Conservation (phyloP, 1,284 basidiomycete species). For the Rhodotorula sp. region DNA sequence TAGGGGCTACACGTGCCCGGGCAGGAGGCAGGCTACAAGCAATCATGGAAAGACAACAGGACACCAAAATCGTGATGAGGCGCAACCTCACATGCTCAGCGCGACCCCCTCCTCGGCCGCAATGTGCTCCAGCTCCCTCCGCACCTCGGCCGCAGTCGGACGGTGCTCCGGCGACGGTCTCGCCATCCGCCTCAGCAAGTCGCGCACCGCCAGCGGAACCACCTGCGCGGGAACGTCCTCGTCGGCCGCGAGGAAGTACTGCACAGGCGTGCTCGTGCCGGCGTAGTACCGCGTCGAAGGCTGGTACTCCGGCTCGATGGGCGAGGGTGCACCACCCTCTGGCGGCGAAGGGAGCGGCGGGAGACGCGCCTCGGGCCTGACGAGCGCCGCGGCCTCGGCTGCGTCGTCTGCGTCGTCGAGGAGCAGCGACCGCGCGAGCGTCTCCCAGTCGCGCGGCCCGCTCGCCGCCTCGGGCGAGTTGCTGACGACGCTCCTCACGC, state of each 20-base stretch:
- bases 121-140: slow-evolving; percentile 2
- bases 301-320: not conserved
- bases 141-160: slow-evolving; percentile 26
- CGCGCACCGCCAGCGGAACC: slow-evolving; percentile 28
- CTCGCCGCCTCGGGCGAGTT: slow-evolving; percentile 4
- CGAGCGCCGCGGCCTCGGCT: not conserved
- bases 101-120: not conserved
- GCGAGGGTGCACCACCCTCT: not conserved
- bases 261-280: slow-evolving; percentile 23
- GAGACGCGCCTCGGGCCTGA: not conserved
- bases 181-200: slow-evolving; percentile 28
- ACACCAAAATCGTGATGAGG: too few relatives aligned
- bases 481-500: slow-evolving; percentile 7
- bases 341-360: not conserved
- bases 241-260: slow-evolving; percentile 23
- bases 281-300: slow-evolving; percentile 9
- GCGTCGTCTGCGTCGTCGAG: not conserved
- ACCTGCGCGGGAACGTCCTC: not conserved
- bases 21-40: too few relatives aligned
- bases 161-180: slow-evolving; percentile 11
- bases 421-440: slow-evolving; percentile 13
- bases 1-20: too few relatives aligned
- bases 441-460: slow-evolving; percentile 9
- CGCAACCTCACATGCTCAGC: not conserved
- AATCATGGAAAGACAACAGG: too few relatives aligned